Base-by-base conservation (phyloP, 148 eudicot genomes). In the Rhododendron vialii region DNA sequence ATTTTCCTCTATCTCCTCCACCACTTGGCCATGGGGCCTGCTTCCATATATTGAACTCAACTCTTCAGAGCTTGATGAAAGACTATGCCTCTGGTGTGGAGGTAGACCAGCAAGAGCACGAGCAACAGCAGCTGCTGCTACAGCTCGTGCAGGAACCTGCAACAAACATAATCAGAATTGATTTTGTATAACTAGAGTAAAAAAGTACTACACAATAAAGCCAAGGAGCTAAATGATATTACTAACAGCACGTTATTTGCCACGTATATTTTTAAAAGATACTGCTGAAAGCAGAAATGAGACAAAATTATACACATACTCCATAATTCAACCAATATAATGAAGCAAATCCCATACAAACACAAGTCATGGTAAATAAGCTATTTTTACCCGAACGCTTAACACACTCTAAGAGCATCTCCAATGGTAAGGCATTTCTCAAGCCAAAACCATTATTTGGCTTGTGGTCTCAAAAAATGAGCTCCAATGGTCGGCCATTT, bases 51-150 rank as follows among this genome's bases (percentile, higher is more conserved):
- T 97, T 55, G 94, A 94, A 89, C 95, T 94, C 88, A 95, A 86
- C 85, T 95, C 96, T 61, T 92, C 98, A 81, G 99, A 97, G 88
- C 96, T 94, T 82, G 98, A 94, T 30, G 93, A 90, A 74, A 97
- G 92, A 93, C 88, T 91, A 48, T 89, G 86, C 89, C 95, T 95
- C 89, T 97, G 98, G 84, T 97, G 93, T 71, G 99, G 98, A 38
- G 99, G 95, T 30, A 95, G 85, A 83, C 95, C 89, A 83, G 99
- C 96, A 90, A 97, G 96, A 88, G 95, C 98, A 87, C 99, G 96
- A 76, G 99, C 99, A 89, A 95, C 94, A 80, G 98, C 95, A 82
- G 99, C 99, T 17, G 99, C 99, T 36, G 99, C 99, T 35, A 94
- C 99, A 59, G 98, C 99, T 87, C 98, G 92, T 61, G 92, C 98